These are phyloP conservation scores for Ophiosphaerella herpotricha DNA, from an alignment of 2,329 filamentous ascomycete genomes.

Conservation along the genomic window DNA sequence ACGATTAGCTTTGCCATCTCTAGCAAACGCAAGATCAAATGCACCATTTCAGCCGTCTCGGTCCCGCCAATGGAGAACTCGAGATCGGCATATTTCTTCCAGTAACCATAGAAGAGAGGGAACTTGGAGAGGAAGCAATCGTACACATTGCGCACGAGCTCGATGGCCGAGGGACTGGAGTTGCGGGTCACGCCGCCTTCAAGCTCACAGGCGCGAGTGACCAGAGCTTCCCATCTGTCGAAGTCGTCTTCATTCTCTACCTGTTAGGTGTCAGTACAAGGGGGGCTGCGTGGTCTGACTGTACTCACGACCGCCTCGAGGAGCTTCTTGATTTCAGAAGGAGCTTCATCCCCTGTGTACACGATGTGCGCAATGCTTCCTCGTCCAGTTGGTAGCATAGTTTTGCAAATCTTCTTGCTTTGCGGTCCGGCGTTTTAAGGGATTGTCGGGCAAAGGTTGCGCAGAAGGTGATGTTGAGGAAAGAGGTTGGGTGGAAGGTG, in stretches of 20 bases:
- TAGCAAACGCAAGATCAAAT: background rate
- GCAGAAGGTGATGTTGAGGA: conserved; percentile 8
- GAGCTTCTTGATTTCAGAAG: conserved; percentile 73
- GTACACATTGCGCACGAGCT: conserved; percentile 83
- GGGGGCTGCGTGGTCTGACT: background rate
- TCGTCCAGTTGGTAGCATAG: conserved; percentile 36
- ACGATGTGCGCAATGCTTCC: conserved; percentile 36
- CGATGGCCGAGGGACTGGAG: conserved; percentile 90
- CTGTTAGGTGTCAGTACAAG: conserved; percentile 45
- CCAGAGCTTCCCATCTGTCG: conserved; percentile 91
- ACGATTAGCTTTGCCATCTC: conserved; percentile 5
- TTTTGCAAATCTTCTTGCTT: conserved; percentile 10
- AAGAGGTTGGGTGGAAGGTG: conserved; percentile 7
- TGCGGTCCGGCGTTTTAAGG: background rate
- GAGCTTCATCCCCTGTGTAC: conserved; percentile 42
- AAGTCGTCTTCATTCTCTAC: conserved; percentile 82
- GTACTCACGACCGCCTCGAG: conserved; percentile 74
- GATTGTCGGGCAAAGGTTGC: conserved; percentile 1
- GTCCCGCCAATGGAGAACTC: conserved; percentile 97
- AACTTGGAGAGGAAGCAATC: conserved; percentile 94
- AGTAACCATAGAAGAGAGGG: conserved; percentile 94
- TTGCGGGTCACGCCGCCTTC: conserved; percentile 96
- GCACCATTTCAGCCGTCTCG: conserved; percentile 94
- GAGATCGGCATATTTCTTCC: conserved; percentile 98
- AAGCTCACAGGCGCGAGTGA: conserved; percentile 78